These are phyloP conservation scores for Sporisorium exsertum DNA, from an alignment of 1,284 basidiomycete species.

Conservation along the genomic window DNA sequence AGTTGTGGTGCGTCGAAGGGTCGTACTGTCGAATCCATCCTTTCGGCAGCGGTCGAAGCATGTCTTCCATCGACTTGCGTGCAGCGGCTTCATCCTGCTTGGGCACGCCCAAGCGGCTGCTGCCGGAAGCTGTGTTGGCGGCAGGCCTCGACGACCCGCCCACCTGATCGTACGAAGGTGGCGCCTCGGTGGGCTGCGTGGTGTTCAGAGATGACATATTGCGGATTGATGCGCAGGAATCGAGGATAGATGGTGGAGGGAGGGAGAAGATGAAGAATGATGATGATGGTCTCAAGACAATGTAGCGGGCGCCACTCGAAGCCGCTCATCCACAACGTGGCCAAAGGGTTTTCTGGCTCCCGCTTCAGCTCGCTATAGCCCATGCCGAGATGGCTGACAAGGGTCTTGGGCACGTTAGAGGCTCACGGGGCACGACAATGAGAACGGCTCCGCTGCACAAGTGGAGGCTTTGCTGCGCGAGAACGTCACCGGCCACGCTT, in stretches of 20 bases:
- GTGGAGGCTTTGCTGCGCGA: constrained; percentile 8
- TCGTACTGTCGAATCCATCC: constrained; percentile 67
- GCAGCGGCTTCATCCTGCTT: constrained; percentile 8
- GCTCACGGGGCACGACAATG: too few relatives aligned
- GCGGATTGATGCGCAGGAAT: neutral
- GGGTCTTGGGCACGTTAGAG: too few relatives aligned
- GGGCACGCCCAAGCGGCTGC: constrained; percentile 20
- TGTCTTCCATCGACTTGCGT: constrained; percentile 49
- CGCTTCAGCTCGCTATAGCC: neutral
- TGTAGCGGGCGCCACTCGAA: neutral
- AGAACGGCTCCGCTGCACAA: neutral
- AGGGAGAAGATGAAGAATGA: neutral
- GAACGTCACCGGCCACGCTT: constrained; percentile 16
- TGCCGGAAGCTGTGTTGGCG: constrained; percentile 2
- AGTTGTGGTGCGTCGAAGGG: constrained; percentile 52
- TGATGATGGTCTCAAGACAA: neutral
- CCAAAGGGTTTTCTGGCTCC: neutral
- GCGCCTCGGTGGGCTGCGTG: constrained; percentile 25
- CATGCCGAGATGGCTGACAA: constrained; percentile 1
- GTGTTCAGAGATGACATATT: constrained; percentile 14
- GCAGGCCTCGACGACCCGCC: constrained; percentile 17
- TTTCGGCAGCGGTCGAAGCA: constrained; percentile 55
- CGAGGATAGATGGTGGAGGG: neutral
- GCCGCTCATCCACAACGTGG: neutral
- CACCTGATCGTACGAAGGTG: constrained; percentile 47